Conservation (phyloP, 148 eudicot species). For the Polygonum aviculare region DNA sequence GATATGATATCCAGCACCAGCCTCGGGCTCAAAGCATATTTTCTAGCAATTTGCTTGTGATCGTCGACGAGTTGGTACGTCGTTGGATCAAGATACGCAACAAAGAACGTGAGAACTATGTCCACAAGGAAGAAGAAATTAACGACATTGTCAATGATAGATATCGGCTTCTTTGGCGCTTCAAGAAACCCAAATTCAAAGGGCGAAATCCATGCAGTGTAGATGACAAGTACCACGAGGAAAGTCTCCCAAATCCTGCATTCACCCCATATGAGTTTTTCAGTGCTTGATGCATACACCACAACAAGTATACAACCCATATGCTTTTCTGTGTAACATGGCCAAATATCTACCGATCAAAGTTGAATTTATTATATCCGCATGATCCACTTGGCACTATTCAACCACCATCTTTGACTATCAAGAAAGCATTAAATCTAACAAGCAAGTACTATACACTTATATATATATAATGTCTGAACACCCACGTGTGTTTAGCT, state of each 20-base stretch:
- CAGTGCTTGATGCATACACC: background rate
- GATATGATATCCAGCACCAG: conserved; percentile 13
- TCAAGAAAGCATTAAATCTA: no score
- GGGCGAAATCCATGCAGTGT: conserved; percentile 75
- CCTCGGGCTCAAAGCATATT: conserved; percentile 13
- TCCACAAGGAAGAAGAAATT: conserved; percentile 45
- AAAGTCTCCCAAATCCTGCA: conserved; percentile 80
- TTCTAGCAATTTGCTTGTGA: conserved; percentile 41
- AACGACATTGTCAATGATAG: conserved; percentile 23
- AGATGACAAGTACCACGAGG: conserved; percentile 63
- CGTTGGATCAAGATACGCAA: conserved; percentile 51
- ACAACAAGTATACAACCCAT: no score
- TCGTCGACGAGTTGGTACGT: conserved; percentile 49
- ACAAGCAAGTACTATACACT: background rate
- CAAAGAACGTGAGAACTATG: conserved; percentile 58
- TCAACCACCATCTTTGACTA: background rate
- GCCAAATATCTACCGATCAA: background rate
- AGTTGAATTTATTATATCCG: background rate
- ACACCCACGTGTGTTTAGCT: background rate
- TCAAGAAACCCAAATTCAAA: conserved; percentile 67
- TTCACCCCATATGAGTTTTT: background rate
- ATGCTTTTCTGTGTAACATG: background rate
- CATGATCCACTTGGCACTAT: background rate
- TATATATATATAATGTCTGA: background rate
- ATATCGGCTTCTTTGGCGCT: conserved; percentile 3